Percentiles rank a stretch among this genome's conserved stretches.
phyloP scores from a whole-genome alignment of 2,329 filamentous ascomycete species.

The Fusarium sp. region DNA sequence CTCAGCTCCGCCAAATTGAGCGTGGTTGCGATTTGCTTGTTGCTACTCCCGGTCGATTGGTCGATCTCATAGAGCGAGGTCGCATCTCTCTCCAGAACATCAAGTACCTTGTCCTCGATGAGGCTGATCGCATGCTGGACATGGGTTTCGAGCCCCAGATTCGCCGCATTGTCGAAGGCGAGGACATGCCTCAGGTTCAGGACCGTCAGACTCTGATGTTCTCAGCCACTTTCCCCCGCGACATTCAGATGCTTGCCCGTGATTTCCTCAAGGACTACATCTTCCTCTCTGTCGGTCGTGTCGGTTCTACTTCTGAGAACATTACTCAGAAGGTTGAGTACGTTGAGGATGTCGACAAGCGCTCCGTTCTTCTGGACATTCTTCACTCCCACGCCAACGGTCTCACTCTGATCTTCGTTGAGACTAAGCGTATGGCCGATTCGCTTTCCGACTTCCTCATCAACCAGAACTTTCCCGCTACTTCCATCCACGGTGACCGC shows the following conservation, averaged over 20 bases:
- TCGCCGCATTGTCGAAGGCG: constrained; percentile 95
- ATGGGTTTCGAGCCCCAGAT: constrained; percentile 99
- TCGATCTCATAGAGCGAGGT: constrained; percentile 98
- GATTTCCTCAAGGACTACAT: constrained; percentile 99
- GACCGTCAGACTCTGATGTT: constrained; percentile 99
- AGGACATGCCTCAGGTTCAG: constrained; percentile 91
- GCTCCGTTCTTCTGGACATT: constrained; percentile 95
- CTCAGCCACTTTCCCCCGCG: constrained; percentile 97
- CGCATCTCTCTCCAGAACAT: constrained; percentile 98
- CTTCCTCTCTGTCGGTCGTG: constrained; percentile 98
- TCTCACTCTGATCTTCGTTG: constrained; percentile 96
- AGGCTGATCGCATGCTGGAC: constrained; percentile 99
- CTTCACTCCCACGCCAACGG: constrained; percentile 92
- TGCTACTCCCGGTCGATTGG: constrained; percentile 95
- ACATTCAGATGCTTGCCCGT: constrained; percentile 98
- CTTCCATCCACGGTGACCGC: constrained; percentile 97
- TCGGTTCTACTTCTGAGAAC: constrained; percentile 99
- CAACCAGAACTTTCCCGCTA: constrained; percentile 98
- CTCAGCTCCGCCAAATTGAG: constrained; percentile 98
- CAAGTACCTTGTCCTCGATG: constrained; percentile 98
- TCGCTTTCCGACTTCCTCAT: constrained; percentile 97
- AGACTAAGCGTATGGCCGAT: constrained; percentile 99
- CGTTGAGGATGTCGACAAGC: constrained; percentile 96
- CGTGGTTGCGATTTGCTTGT: constrained; percentile 96
- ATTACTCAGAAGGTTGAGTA: constrained; percentile 99